Evolutionary conservation across 352 stramenopile genomes (phyloP), one percentile per base, ranked within the genome.

Genomic region (Halophytophthora polymorphica): DNA sequence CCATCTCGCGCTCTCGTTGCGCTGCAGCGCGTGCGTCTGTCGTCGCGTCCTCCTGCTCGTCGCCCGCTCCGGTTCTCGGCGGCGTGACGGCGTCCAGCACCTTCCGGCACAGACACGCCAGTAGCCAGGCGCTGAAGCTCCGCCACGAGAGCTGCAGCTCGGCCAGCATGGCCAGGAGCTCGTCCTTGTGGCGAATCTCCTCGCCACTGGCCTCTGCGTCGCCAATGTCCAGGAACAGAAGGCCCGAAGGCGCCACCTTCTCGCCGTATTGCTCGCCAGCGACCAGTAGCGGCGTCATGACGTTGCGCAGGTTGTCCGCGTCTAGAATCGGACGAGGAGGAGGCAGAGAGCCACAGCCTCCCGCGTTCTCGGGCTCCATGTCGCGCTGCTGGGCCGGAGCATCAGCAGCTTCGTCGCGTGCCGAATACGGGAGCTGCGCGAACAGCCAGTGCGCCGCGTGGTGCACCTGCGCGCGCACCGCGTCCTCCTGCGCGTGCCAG

Each of bases 401-500:
- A 1, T 21, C 41, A 25, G 38, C 35, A 15, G 2, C 34, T 21
- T 25, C 0, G 15, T 50, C n/a, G 17, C 38, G 39, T 17, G 33
- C 45, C 29, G 55, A 59, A 22, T 59, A 68, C 2, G 66, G 59
- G n/a, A 72, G 45, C 28, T 65, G 61, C 10, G 56, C 8, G 18
- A 69, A 52, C 34, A 93, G 36, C 35, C 52, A 72, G 36, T 69
- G 56, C 11, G 53, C 69, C 12, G 80, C 51, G 14, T 68, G 61
- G 21, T 77, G 65, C 28, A 92, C 83, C 19, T 74, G 72, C 1
- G 21, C 36, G 29, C 68, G 63, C 41, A 93, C 54, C 11, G 71
- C 47, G 1, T 72, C 59, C 34, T 86, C 77, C 51, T 96, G 76
- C 45, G 72, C 69, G 50, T 58, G 64, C 93, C 93, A 98, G 67